Evolutionary conservation across 768 basidiomycete species (phyloP).

Genomic region (Sarcomyxa edulis): DNA sequence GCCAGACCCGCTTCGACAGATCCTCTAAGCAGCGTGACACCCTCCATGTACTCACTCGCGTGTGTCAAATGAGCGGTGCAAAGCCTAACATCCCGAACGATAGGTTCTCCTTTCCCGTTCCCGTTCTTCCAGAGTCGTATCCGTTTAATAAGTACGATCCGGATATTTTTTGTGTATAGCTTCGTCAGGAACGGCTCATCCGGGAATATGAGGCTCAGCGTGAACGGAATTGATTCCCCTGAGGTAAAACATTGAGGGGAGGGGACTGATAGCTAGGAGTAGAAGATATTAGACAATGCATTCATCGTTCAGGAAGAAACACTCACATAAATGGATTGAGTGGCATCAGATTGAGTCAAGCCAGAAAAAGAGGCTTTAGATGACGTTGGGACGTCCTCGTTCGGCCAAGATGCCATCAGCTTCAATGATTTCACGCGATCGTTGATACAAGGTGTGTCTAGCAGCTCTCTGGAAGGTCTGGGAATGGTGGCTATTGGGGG

Average conservation of each 20-base stretch:
- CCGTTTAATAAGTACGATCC: slow-evolving; percentile 30
- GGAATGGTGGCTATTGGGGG: slow-evolving; percentile 28
- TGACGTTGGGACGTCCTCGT: background rate
- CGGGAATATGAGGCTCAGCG: slow-evolving; percentile 28
- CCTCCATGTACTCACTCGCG: slow-evolving; percentile 28
- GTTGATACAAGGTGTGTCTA: slow-evolving; percentile 14
- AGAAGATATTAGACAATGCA: background rate
- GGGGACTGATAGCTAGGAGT: slow-evolving; percentile 33
- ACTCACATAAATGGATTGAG: slow-evolving; percentile 22
- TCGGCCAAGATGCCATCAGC: slow-evolving; percentile 14
- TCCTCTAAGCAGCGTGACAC: slow-evolving; percentile 25
- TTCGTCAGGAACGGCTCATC: slow-evolving; percentile 31
- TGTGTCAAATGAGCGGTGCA: slow-evolving; percentile 16
- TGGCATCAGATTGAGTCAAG: slow-evolving; percentile 10
- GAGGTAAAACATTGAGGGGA: slow-evolving; percentile 29
- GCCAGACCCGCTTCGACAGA: slow-evolving; percentile 29
- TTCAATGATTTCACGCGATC: slow-evolving; percentile 24
- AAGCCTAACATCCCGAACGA: slow-evolving; percentile 21
- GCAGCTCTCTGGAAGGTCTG: slow-evolving; percentile 15
- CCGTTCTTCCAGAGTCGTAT: slow-evolving; percentile 23
- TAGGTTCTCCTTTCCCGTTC: slow-evolving; percentile 11
- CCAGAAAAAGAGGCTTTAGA: slow-evolving; percentile 5
- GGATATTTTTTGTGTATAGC: slow-evolving; percentile 25
- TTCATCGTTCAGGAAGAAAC: background rate
- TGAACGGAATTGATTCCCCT: slow-evolving; percentile 34